Base-by-base conservation (phyloP, 1,284 basidiomycete genomes). In the Pyrrhoderma noxium region DNA sequence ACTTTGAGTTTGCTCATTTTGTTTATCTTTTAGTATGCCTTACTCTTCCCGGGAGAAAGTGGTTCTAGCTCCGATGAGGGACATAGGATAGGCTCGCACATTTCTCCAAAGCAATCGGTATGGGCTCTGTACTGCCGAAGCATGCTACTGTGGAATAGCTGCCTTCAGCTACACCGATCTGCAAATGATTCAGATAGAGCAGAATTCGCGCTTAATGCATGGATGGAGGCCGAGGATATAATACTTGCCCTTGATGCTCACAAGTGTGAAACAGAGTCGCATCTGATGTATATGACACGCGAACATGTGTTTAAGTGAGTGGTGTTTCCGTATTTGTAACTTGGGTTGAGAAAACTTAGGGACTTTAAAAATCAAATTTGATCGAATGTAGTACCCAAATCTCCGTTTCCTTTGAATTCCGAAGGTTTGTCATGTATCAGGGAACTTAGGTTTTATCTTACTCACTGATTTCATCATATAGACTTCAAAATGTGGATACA, bases 41-140 rank as follows among this genome's bases (percentile, higher is more conserved):
- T 80, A 18, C 61, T 80, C 46, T 80, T 80, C 61, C 77, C 79
- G 14, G 82, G 82, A 9, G 83, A 86, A 65, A 72, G 81, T 60
- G 75, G 75, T 50, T 62, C 60, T 61, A 49, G 72, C 63, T 47
- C 65, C 63, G 55, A 73, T 67, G 67, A 70, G 59, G 22, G 58
- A 60, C n/a, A 61, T 65, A n/a, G 38, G 14, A 40, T 8, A 18
- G 41, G 65, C 65, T 23, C 61, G 65, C 34, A 53, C 27, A 60
- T 61, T 45, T 79, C 80, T 11, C 72, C 80, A 9, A 86, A 86
- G 62, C 82, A 88, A 56, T 80, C 80, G 8, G 71, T 89, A 2
- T 88, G 85, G 84, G 85, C 83, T 0, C 69, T 89, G 31, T 85
- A 86, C 60, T 86, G 82, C 65, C 79, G 86, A 45, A 79, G 79